A percentile compares a stretch with the other conserved stretches of the same genome.
These are phyloP conservation scores for Alternaria brassicicola DNA, from an alignment of 2,329 filamentous ascomycete genomes.

Conservation along the genomic window DNA sequence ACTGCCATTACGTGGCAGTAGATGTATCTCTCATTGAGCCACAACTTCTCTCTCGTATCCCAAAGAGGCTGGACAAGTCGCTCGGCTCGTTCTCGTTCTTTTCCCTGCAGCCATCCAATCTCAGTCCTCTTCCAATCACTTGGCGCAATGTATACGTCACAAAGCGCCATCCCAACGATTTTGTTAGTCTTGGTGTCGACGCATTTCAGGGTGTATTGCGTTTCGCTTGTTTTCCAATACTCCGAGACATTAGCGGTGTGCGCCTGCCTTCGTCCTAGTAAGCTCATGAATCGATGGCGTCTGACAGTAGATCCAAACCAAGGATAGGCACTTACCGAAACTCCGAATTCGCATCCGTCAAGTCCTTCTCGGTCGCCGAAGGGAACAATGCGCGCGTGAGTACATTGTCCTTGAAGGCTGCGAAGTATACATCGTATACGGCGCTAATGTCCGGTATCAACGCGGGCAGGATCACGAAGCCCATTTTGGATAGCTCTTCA, in stretches of 20 bases:
- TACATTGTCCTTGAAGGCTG: slow-evolving; percentile 52
- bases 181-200: slow-evolving; percentile 53
- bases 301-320: neutral
- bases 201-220: slow-evolving; percentile 58
- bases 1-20: slow-evolving; percentile 54
- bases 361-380: slow-evolving; percentile 25
- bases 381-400: slow-evolving; percentile 56
- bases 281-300: slow-evolving; percentile 1
- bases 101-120: slow-evolving; percentile 55
- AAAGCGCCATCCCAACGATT: slow-evolving; percentile 57
- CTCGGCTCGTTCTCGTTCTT: slow-evolving; percentile 54
- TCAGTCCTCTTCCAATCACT: slow-evolving; percentile 55
- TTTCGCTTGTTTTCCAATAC: slow-evolving; percentile 47
- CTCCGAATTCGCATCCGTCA: slow-evolving; percentile 28
- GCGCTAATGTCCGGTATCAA: slow-evolving; percentile 55
- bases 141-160: slow-evolving; percentile 52
- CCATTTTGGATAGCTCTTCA: slow-evolving; percentile 18
- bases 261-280: slow-evolving; percentile 40
- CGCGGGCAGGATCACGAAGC: slow-evolving; percentile 53
- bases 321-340: slow-evolving; percentile 27
- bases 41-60: slow-evolving; percentile 29
- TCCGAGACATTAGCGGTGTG: slow-evolving; percentile 53
- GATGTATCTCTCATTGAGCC: slow-evolving; percentile 29
- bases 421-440: slow-evolving; percentile 57
- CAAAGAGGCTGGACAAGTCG: slow-evolving; percentile 50